Evolutionary conservation across 495 filamentous ascomycete species (phyloP).

Genomic region (Xylaria bambusicola): DNA sequence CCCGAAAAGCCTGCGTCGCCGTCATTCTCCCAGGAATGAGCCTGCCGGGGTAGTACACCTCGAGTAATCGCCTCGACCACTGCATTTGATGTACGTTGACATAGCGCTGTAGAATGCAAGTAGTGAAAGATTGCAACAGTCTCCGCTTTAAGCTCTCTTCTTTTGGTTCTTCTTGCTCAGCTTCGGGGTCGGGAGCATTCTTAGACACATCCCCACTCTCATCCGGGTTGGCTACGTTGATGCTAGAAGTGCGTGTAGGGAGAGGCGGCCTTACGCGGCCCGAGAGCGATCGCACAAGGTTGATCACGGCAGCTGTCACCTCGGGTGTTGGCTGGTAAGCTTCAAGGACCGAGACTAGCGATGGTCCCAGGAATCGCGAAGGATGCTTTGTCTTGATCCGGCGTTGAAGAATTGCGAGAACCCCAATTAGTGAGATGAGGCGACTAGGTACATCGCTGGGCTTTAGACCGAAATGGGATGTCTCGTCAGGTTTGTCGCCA

Average conservation of each 20-base stretch:
- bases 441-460: conserved; percentile 42
- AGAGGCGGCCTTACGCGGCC: conserved; percentile 72
- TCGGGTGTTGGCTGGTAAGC: conserved; percentile 66
- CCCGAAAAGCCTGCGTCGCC: conserved; percentile 60
- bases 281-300: conserved; percentile 73
- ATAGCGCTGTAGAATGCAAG: conserved; percentile 83
- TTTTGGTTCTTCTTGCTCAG: conserved; percentile 59
- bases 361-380: conserved; percentile 88
- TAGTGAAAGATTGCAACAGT: conserved; percentile 81
- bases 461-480: conserved; percentile 17
- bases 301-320: conserved; percentile 71
- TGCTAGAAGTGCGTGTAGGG: conserved; percentile 67
- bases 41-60: conserved; percentile 66
- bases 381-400: conserved; percentile 90
- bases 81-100: conserved; percentile 64
- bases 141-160: conserved; percentile 65
- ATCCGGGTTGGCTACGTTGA: conserved; percentile 53
- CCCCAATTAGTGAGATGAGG: conserved; percentile 75
- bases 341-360: conserved; percentile 72
- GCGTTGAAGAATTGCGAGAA: conserved; percentile 82
- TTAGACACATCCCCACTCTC: conserved; percentile 45
- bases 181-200: conserved; percentile 81
- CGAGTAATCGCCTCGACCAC: conserved; percentile 75
- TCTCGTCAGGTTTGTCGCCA: conserved; percentile 42
- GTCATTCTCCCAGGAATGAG: conserved; percentile 59